These are phyloP conservation scores for Ophiostoma ips DNA, from an alignment of 2,329 filamentous ascomycete species.

Conservation along the genomic window DNA sequence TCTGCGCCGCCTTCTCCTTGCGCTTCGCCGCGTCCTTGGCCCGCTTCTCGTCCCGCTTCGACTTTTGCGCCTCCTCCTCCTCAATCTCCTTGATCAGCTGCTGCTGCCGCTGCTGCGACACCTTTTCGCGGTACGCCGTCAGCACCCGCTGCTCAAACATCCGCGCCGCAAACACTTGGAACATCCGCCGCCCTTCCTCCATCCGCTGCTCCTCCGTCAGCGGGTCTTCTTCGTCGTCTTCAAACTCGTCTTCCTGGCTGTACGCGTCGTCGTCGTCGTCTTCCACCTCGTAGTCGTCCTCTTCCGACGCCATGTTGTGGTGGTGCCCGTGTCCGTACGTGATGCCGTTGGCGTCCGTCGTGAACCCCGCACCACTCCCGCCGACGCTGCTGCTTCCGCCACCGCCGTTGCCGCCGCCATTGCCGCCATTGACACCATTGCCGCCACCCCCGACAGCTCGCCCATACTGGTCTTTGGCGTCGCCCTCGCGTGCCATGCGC, in stretches of 20 bases:
- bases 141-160: slow-evolving; percentile 99
- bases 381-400: background rate
- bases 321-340: slow-evolving; percentile 56
- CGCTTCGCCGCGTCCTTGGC: slow-evolving; percentile 88
- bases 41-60: slow-evolving; percentile 80
- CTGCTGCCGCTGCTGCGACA: slow-evolving; percentile 80
- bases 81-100: slow-evolving; percentile 84
- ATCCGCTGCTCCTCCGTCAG: slow-evolving; percentile 98
- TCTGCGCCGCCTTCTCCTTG: slow-evolving; percentile 82
- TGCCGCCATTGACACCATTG: slow-evolving; percentile 35
- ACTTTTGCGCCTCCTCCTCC: slow-evolving; percentile 64
- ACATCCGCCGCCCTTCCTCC: slow-evolving; percentile 97
- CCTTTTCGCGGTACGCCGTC: slow-evolving; percentile 94
- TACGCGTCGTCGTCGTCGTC: slow-evolving; percentile 47
- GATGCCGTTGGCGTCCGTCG: slow-evolving; percentile 15
- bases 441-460: slow-evolving; percentile 15
- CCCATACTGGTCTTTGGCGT: slow-evolving; percentile 57
- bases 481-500: slow-evolving; percentile 91
- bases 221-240: slow-evolving; percentile 85
- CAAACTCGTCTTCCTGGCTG: slow-evolving; percentile 52
- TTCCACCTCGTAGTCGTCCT: slow-evolving; percentile 30
- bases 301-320: slow-evolving; percentile 39
- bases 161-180: slow-evolving; percentile 95
- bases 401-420: background rate
- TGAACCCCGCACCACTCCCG: background rate